A percentile compares a stretch with the other conserved stretches of the same genome.
phyloP scores from a whole-genome alignment of 164 flowering plant genomes.

The Hamamelis virginiana region DNA sequence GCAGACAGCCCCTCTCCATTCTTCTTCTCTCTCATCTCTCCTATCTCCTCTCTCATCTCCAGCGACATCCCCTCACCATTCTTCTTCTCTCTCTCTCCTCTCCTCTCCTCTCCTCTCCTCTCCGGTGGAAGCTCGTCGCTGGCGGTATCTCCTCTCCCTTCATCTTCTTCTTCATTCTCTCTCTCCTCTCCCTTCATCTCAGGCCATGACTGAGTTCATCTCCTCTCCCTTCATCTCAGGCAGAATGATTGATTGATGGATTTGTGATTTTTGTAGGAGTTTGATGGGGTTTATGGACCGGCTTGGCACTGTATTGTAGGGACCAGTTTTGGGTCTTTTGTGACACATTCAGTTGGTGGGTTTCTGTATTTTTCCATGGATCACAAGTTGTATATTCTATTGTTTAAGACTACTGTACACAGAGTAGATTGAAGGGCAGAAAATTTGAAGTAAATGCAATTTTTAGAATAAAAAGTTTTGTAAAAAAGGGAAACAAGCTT shows the following conservation, averaged over 20 bases:
- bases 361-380: slow-evolving; percentile 84
- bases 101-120: too few relatives aligned
- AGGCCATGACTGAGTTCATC: too few relatives aligned
- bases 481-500: not conserved
- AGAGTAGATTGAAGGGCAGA: slow-evolving; percentile 49
- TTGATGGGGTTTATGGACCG: slow-evolving; percentile 91
- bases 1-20: too few relatives aligned
- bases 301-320: slow-evolving; percentile 97
- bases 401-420: slow-evolving; percentile 89
- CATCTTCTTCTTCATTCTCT: too few relatives aligned
- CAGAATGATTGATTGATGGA: not conserved
- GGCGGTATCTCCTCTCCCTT: too few relatives aligned
- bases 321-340: slow-evolving; percentile 90
- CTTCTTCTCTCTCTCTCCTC: too few relatives aligned
- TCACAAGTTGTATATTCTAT: slow-evolving; percentile 69
- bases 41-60: too few relatives aligned
- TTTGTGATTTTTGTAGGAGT: slow-evolving; percentile 55
- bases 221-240: too few relatives aligned
- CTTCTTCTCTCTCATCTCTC: too few relatives aligned
- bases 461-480: slow-evolving; percentile 8
- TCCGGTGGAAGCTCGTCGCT: too few relatives aligned
- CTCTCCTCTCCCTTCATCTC: too few relatives aligned
- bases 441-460: slow-evolving; percentile 5
- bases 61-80: too few relatives aligned
- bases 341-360: slow-evolving; percentile 89